phyloP scores from a whole-genome alignment of 257 asterid genomes.

The Fraxinus pennsylvanica region DNA sequence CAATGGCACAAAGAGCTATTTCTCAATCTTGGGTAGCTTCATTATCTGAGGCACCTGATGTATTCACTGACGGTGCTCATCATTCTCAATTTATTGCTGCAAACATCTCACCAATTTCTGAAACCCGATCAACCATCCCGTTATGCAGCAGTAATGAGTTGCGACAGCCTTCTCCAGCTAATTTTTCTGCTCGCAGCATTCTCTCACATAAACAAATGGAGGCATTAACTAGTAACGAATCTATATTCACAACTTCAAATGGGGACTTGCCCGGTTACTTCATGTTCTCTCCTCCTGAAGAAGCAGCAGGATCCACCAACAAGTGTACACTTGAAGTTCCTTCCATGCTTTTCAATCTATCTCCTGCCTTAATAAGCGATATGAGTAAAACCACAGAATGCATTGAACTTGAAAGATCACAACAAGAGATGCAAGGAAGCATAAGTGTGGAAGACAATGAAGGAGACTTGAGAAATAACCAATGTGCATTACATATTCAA shows the following conservation, averaged over 20 bases:
- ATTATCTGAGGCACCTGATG: constrained; percentile 40
- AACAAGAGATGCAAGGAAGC: constrained; percentile 38
- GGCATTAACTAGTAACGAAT: constrained; percentile 16
- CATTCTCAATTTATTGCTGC: constrained; percentile 32
- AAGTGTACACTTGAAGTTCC: constrained; percentile 37
- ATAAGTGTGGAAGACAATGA: constrained; percentile 16
- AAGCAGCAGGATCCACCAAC: constrained; percentile 31
- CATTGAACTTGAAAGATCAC: constrained; percentile 28
- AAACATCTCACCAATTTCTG: constrained; percentile 23
- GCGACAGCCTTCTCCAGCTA: constrained; percentile 20
- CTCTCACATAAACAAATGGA: constrained; percentile 27
- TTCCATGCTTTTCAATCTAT: constrained; percentile 39
- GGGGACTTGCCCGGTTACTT: constrained; percentile 38
- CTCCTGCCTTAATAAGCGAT: constrained; percentile 18
- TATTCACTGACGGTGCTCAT: constrained; percentile 31
- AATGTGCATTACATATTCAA: background rate
- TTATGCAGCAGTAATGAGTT: constrained; percentile 15
- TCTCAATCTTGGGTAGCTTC: constrained; percentile 52
- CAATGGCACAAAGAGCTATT: constrained; percentile 59
- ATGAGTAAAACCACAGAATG: constrained; percentile 26
- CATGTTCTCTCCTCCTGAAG: constrained; percentile 38
- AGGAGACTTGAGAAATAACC: constrained; percentile 25
- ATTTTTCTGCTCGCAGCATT: constrained; percentile 34
- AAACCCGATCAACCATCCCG: background rate
- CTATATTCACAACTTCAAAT: constrained; percentile 26